Evolutionary conservation across 768 basidiomycete species (phyloP), one percentile per base, ranked within the genome.

Genomic region (Lactarius sp.): DNA sequence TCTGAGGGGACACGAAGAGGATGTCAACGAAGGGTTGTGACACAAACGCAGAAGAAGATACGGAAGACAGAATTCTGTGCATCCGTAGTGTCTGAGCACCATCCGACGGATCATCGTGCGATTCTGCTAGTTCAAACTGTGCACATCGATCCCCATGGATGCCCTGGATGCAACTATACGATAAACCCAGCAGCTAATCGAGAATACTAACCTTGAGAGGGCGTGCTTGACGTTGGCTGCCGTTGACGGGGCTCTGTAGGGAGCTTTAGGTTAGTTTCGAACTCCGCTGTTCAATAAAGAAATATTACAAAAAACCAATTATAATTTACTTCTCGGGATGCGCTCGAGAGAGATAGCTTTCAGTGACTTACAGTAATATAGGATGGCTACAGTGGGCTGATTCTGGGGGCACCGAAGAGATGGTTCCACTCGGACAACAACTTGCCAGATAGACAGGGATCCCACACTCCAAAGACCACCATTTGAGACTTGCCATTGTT

Each of bases 151-250:
- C 27, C 44, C 33, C 36, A 37, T 10, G 16, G 16, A 41, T 22
- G 22, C 41, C 33, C 31, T 42, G 39, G 20, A 8, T 52, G 14
- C n/a, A 50, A 22, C 62, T 16, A 52, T 22, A 31, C 27, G 53
- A 16, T 31, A 13, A 52, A 55, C 36, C 2, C 14, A n/a, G 47
- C 22, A n/a, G 27, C 27, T 14, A 62, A 56, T 68, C 46, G 61
- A 66, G 65, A 69, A 70, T 71, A 73, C 74, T 73, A 61, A 75
- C 74, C 74, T 75, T 74, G 73, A 72, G 59, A 65, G 69, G 56
- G 68, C 69, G 69, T 65, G 73, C 71, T 74, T 71, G 71, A 70
- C 69, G 70, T 68, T 69, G 70, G 51, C 41, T 52, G 60, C 37
- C 55, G 57, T 67, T 56, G 54, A 62, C 34, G 27, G 18, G 12